phyloP scores from a whole-genome alignment of 768 basidiomycete genomes.

The Suillus hirtellus region DNA sequence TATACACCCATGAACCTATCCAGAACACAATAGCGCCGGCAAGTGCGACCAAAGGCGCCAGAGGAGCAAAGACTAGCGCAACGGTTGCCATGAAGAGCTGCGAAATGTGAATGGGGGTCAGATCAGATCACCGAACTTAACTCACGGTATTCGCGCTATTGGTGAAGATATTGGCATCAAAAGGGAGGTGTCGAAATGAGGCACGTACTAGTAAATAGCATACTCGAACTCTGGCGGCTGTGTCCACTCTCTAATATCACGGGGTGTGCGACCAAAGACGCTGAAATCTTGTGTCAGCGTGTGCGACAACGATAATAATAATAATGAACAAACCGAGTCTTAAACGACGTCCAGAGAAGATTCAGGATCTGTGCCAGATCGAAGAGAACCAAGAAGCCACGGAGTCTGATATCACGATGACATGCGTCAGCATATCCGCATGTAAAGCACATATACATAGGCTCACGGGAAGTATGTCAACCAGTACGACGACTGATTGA shows the following conservation, averaged over 20 bases:
- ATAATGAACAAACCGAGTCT: constrained; percentile 61
- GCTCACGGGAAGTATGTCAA: constrained; percentile 92
- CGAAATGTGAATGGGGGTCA: constrained; percentile 13
- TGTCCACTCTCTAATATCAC: constrained; percentile 88
- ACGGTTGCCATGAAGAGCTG: constrained; percentile 92
- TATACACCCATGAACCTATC: constrained; percentile 86
- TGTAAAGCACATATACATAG: constrained; percentile 2
- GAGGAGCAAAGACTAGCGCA: constrained; percentile 89
- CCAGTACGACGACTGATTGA: constrained; percentile 91
- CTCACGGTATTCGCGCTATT: constrained; percentile 57
- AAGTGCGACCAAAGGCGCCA: constrained; percentile 87
- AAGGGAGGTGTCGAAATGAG: background rate
- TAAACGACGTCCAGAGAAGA: constrained; percentile 80
- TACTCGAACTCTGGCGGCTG: constrained; percentile 90
- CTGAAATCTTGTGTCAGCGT: constrained; percentile 36
- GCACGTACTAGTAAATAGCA: constrained; percentile 75
- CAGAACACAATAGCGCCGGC: constrained; percentile 87
- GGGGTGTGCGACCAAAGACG: constrained; percentile 83
- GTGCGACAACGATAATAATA: background rate
- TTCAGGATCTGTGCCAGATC: constrained; percentile 96
- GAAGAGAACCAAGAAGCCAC: constrained; percentile 93
- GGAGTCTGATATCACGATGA: constrained; percentile 51
- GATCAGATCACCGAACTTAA: constrained; percentile 16
- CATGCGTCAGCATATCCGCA: constrained; percentile 12
- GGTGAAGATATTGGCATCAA: constrained; percentile 13